These are phyloP conservation scores for Coleophoma crateriformis DNA, from an alignment of 2,329 filamentous ascomycete species.

Conservation along the genomic window DNA sequence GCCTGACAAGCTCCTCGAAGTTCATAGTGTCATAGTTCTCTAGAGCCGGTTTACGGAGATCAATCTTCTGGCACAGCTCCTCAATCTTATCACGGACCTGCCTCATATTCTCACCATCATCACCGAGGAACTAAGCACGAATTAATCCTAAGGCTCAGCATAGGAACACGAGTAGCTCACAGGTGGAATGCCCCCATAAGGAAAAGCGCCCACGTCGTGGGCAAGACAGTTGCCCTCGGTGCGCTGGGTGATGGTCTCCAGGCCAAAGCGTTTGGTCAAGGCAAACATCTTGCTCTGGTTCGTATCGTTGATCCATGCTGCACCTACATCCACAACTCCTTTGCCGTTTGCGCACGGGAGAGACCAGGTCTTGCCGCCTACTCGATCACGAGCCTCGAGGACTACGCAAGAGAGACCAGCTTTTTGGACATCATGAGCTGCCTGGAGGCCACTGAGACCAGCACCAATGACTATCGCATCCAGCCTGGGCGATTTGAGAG, in stretches of 20 bases:
- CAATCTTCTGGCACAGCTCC: slow-evolving; percentile 12
- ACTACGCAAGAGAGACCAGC: slow-evolving; percentile 20
- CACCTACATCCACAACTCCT: slow-evolving; percentile 44
- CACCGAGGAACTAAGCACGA: slow-evolving; percentile 3
- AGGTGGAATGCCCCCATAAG: slow-evolving; percentile 26
- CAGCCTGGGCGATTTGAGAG: not conserved
- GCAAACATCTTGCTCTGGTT: slow-evolving; percentile 29
- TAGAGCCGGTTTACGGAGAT: slow-evolving; percentile 9
- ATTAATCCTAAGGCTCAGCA: not conserved
- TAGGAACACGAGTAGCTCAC: slow-evolving; percentile 8
- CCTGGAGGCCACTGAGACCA: slow-evolving; percentile 10
- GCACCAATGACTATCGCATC: slow-evolving; percentile 5
- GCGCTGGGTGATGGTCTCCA: slow-evolving; percentile 42
- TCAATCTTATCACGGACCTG: slow-evolving; percentile 12
- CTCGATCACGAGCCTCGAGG: slow-evolving; percentile 35
- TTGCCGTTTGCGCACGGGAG: slow-evolving; percentile 15
- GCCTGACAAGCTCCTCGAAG: slow-evolving; percentile 31
- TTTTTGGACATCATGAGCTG: slow-evolving; percentile 10
- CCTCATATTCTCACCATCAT: slow-evolving; percentile 4
- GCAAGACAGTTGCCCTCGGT: slow-evolving; percentile 37
- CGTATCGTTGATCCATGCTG: slow-evolving; percentile 49
- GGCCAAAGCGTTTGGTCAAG: slow-evolving; percentile 32
- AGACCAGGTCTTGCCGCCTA: slow-evolving; percentile 33
- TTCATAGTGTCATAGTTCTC: slow-evolving; percentile 22
- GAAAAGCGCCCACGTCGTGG: slow-evolving; percentile 33